Conservation (phyloP, 495 filamentous ascomycete genomes). For the Trichoderma parareesei region DNA sequence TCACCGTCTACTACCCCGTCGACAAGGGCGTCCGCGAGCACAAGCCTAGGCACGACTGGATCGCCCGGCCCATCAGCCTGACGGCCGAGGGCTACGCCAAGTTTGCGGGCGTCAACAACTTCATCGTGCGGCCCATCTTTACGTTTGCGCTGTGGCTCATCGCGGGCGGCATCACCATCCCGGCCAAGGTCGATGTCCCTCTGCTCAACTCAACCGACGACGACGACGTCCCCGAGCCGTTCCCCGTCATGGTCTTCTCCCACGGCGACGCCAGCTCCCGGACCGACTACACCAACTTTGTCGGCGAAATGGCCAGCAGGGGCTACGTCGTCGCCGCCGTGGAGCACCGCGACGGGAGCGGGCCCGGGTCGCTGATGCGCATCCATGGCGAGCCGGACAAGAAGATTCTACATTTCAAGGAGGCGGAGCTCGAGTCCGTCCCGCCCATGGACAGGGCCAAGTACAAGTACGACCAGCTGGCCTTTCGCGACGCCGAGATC, state of each 20-base stretch:
- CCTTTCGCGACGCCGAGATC: constrained; percentile 46
- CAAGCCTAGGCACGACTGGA: constrained; percentile 36
- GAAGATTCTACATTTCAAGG: constrained; percentile 23
- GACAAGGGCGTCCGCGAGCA: constrained; percentile 15
- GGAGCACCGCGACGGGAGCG: constrained; percentile 47
- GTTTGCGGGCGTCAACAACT: constrained; percentile 35
- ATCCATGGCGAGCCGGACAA: constrained; percentile 19
- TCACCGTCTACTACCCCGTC: constrained; percentile 43
- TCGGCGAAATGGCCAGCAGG: constrained; percentile 44
- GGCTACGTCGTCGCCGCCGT: constrained; percentile 44
- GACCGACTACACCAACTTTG: constrained; percentile 45
- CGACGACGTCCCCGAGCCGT: constrained; percentile 17
- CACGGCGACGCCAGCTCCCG: constrained; percentile 44
- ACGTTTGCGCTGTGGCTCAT: constrained; percentile 26
- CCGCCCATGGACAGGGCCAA: constrained; percentile 17
- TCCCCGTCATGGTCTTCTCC: constrained; percentile 44
- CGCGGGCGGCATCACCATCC: constrained; percentile 35
- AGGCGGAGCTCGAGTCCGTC: constrained; percentile 17
- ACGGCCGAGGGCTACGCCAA: constrained; percentile 41
- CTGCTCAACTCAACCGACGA: constrained; percentile 24
- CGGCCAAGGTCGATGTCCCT: constrained; percentile 34
- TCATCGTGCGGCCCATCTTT: constrained; percentile 29
- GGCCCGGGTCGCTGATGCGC: constrained; percentile 38
- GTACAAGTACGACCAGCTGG: constrained; percentile 39
- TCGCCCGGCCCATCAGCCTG: constrained; percentile 40